Evolutionary conservation across 441 rosid genomes (phyloP), one percentile per base, ranked within the genome.

Genomic region (Rhodomyrtus psidioides): DNA sequence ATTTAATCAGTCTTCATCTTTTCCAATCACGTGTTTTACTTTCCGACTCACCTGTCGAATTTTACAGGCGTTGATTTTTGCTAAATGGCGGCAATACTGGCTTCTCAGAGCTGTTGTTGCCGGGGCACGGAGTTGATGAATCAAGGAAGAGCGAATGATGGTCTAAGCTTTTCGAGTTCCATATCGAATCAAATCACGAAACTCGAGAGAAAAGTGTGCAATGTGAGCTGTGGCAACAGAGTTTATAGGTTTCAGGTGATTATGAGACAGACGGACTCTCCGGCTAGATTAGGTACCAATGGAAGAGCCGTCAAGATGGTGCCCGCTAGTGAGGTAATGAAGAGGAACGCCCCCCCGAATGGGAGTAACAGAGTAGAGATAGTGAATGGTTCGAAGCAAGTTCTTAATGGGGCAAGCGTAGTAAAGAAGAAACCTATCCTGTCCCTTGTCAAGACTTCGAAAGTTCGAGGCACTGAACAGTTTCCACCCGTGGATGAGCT

Each of bases 231-330:
- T 83, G 82, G 79, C 21, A 70, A 86, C 85, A 88, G 89, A 85
- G 87, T 89, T 2, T 82, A 85, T 70, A 89, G 84, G 84, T 91
- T 95, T 87, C 91, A 84, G 81, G 91, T 94, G 83, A 90, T 89
- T 86, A 94, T 93, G 98, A 89, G 88, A 58, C 97, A 91, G 84
- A 90, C 93, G 3, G 97, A 92, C 27, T 86, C 93, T 79, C 88
- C 95, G 28, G 87, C 96, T 7, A 93, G 85, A 74, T 86, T 91
- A 30, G 95, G 96, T 76, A 83, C 88, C 84, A 95, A 93, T 82
- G 95, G 98, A 39, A 89, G 94, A 83, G 84, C 91, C 0, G 91
- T 93, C 84, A 96, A 93, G 90, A 96, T 97, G 99, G 96, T 94
- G 74, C 99, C 99, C 0, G 88, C 94, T 0, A 94, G 93, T 88